These are phyloP conservation scores for Lumnitzera racemosa DNA, from an alignment of 345 rosid species.

Conservation along the genomic window DNA sequence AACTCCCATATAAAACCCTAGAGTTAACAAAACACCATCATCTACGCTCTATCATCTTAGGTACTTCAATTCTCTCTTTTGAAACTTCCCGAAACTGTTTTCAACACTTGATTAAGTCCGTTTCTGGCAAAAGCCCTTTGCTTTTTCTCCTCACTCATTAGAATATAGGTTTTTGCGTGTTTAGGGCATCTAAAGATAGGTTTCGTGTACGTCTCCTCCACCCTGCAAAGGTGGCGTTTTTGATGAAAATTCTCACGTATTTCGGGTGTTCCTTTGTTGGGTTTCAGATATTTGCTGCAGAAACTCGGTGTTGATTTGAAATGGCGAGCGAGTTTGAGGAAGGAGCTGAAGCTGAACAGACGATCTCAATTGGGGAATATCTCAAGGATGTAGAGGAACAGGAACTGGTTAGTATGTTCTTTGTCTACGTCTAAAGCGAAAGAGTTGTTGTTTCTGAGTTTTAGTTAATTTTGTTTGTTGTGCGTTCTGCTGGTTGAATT, in stretches of 20 bases:
- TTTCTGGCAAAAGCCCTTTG: background rate
- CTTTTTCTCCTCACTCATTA: background rate
- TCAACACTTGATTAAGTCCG: background rate
- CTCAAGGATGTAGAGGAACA: constrained; percentile 72
- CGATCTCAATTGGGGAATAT: constrained; percentile 71
- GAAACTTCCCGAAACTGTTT: background rate
- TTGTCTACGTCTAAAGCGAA: background rate
- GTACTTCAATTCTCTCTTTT: background rate
- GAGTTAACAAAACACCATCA: background rate
- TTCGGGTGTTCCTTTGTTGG: background rate
- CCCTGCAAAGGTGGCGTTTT: background rate
- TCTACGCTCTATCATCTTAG: background rate
- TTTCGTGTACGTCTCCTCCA: background rate
- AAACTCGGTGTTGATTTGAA: background rate
- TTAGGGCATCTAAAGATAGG: background rate
- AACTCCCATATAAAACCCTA: constrained; percentile 19
- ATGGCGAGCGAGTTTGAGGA: constrained; percentile 57
- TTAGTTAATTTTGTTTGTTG: no score
- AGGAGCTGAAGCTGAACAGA: constrained; percentile 50
- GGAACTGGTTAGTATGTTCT: constrained; percentile 48
- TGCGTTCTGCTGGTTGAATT: background rate
- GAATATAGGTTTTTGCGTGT: constrained; percentile 26
- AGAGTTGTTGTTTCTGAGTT: background rate
- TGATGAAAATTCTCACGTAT: background rate
- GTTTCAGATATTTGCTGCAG: background rate